A percentile compares a stretch with the other conserved stretches of the same genome.
Evolutionary conservation across 257 asterid species (phyloP).

Genomic region (Fraxinus excelsior): DNA sequence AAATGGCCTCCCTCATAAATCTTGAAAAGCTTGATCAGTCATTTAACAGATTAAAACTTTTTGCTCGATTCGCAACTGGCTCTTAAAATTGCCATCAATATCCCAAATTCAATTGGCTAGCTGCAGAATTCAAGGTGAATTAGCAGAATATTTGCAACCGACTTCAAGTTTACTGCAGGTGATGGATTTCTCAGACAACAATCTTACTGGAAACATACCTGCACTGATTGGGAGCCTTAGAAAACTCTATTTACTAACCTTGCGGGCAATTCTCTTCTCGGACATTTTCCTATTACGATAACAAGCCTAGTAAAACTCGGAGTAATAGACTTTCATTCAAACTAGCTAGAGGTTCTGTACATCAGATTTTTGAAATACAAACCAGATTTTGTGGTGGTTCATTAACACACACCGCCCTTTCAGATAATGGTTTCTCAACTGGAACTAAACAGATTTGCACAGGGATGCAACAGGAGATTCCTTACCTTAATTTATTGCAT

Average conservation of each 20-base stretch:
- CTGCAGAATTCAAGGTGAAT: constrained; percentile 51
- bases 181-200: constrained; percentile 57
- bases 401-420: constrained; percentile 47
- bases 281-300: constrained; percentile 45
- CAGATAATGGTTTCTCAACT: constrained; percentile 44
- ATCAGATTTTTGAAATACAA: constrained; percentile 33
- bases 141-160: constrained; percentile 33
- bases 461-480: constrained; percentile 32
- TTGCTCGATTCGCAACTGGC: constrained; percentile 51
- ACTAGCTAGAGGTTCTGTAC: constrained; percentile 45
- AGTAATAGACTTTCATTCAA: constrained; percentile 62
- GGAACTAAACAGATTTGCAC: constrained; percentile 39
- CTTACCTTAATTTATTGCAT: constrained; percentile 43
- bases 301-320: constrained; percentile 36
- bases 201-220: constrained; percentile 50
- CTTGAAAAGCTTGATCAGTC: constrained; percentile 57
- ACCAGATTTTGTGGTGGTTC: constrained; percentile 30
- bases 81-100: constrained; percentile 48
- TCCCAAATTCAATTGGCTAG: constrained; percentile 48
- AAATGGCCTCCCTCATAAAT: constrained; percentile 41
- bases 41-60: constrained; percentile 44
- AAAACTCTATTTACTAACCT: constrained; percentile 39
- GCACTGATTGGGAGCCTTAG: constrained; percentile 47
- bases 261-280: constrained; percentile 38
- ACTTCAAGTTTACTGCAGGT: constrained; percentile 33